These are phyloP conservation scores for Botrytis tulipae DNA, from an alignment of 2,329 filamentous ascomycete species.

Conservation along the genomic window DNA sequence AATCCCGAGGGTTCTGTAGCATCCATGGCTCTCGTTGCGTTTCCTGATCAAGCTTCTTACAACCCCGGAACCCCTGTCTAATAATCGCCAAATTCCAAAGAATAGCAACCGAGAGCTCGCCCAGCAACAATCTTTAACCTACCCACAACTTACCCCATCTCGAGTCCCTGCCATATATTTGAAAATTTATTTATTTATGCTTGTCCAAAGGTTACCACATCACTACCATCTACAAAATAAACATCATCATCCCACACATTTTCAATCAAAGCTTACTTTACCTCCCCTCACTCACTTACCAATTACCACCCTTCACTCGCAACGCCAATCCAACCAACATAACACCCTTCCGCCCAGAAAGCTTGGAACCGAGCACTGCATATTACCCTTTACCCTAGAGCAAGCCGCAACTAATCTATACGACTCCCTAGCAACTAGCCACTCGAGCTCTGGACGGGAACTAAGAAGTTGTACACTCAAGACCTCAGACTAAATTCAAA, in stretches of 20 bases:
- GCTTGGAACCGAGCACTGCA: neutral
- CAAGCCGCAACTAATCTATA: constrained; percentile 4
- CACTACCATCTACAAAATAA: neutral
- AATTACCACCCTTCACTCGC: neutral
- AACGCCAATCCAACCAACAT: constrained; percentile 1
- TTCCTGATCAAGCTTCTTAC: constrained; percentile 8
- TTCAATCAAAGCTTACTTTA: neutral
- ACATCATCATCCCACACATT: constrained; percentile 4
- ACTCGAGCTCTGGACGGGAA: neutral
- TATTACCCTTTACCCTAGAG: neutral
- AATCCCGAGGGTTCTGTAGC: neutral
- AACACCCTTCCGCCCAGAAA: neutral
- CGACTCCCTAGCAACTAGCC: neutral
- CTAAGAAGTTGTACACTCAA: constrained; percentile 5
- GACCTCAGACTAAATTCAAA: neutral
- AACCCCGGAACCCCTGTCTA: neutral
- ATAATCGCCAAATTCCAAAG: neutral
- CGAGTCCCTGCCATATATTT: neutral
- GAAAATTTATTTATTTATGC: neutral
- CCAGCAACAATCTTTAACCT: neutral
- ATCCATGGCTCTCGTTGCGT: neutral
- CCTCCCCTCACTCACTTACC: neutral
- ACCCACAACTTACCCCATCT: neutral
- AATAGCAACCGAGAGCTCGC: neutral
- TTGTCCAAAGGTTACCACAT: neutral